Evolutionary conservation across 176 grass and related monocot genomes (phyloP), one percentile per base, ranked within the genome.

Genomic region (Hordeum marinum): DNA sequence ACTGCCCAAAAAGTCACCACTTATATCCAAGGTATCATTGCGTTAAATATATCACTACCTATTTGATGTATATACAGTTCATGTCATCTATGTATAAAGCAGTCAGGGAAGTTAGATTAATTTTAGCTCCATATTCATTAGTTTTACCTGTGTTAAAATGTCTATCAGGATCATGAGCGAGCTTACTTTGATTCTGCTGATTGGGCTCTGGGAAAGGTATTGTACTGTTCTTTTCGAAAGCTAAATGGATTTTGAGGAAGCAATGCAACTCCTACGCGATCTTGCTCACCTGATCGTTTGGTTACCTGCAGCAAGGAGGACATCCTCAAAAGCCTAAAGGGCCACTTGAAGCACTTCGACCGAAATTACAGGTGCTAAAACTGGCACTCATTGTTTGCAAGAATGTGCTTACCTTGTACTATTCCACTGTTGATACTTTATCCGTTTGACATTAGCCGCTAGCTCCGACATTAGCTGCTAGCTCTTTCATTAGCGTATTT

Each of bases 121-220:
- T 72, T 40, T 75, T 63, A 64, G 63, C 25, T 61, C 23, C 14
- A 79, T 80, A 68, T 73, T 70, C 5, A 37, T 21, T 61, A 35
- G 15, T 25, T 77, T 87, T 50, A 75, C 34, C 17, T 57, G 26
- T 87, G 48, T 75, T 69, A 17, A 74, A 83, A 50, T 91, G 21
- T 72, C 40, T 80, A 42, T 63, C 82, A 96, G 94, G 94, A 96
- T 40, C 94, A 97, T 86, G 94, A 97, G 72, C 76, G 91, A 20
- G 94, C 94, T 64, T 94, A 70, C 79, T 97, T 97, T 72, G 91
- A 97, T 89, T 97, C 94, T 69, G 94, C 89, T 88, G 94, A 97
- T 82, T 97, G 91, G 94, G 91, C 91, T 83, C 57, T 97, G 64
- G 91, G 91, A 29, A 97, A 97, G 94, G 94, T 97, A 91, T 34